These are phyloP conservation scores for Aspergillus tamarii DNA, from an alignment of 2,329 filamentous ascomycete genomes.

Conservation along the genomic window DNA sequence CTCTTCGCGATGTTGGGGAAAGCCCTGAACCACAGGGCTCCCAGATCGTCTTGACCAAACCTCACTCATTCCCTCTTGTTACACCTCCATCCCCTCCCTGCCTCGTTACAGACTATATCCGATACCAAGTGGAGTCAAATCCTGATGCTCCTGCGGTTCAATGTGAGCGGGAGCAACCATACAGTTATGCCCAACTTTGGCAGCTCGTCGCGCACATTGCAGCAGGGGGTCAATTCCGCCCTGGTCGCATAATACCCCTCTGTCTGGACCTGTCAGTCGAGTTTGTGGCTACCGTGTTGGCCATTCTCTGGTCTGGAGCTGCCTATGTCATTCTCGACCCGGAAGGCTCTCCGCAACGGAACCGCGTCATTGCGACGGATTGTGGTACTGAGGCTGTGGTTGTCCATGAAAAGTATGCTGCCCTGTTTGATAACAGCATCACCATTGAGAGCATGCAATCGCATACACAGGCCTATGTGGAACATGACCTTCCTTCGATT, in stretches of 20 bases:
- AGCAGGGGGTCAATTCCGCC: neutral
- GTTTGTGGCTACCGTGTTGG: slow-evolving; percentile 8
- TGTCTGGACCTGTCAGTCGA: slow-evolving; percentile 6
- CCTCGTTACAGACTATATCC: neutral
- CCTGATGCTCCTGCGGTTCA: neutral
- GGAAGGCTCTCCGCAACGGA: slow-evolving; percentile 5
- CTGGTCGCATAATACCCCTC: neutral
- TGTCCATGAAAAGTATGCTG: neutral
- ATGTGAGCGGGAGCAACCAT: neutral
- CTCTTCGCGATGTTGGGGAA: neutral
- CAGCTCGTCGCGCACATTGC: neutral
- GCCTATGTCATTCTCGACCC: slow-evolving; percentile 15
- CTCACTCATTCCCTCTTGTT: neutral
- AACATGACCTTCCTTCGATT: neutral
- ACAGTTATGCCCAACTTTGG: neutral
- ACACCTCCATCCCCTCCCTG: neutral
- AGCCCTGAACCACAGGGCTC: neutral
- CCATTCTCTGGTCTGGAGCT: slow-evolving; percentile 12
- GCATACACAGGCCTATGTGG: neutral
- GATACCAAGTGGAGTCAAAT: neutral
- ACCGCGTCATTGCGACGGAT: neutral
- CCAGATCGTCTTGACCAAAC: neutral
- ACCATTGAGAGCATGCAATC: neutral
- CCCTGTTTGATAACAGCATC: neutral
- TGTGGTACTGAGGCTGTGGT: neutral